Conservation (phyloP, 2,329 filamentous ascomycete genomes). For the Aspergillus sp. region DNA sequence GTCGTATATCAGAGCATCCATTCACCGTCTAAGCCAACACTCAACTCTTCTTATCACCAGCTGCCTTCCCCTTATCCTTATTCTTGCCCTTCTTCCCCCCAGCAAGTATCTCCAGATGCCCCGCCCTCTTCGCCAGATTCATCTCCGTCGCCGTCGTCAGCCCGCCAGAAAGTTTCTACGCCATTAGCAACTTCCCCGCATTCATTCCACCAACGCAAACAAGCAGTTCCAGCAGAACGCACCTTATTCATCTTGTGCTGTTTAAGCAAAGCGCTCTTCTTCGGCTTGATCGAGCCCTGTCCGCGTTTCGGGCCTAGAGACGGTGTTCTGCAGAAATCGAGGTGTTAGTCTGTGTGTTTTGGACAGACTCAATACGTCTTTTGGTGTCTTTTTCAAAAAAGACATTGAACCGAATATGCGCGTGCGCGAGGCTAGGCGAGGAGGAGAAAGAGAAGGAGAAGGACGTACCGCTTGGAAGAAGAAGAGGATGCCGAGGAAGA, state of each 20-base stretch:
- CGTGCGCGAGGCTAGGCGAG: background rate
- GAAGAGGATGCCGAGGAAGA: slow-evolving; percentile 12
- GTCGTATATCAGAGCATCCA: slow-evolving; percentile 1
- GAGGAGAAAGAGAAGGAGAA: background rate
- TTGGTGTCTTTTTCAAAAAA: background rate
- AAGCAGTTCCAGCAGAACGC: slow-evolving; percentile 1
- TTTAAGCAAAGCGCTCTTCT: slow-evolving; percentile 52
- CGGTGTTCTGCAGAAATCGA: slow-evolving; percentile 10
- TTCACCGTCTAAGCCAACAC: slow-evolving; percentile 23
- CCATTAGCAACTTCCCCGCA: background rate
- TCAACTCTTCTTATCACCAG: background rate
- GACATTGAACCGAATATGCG: no score
- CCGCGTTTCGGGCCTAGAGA: slow-evolving; percentile 48
- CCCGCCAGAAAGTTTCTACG: slow-evolving; percentile 51
- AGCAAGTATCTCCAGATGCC: slow-evolving; percentile 59
- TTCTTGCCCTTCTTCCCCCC: slow-evolving; percentile 55
- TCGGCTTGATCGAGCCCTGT: slow-evolving; percentile 55
- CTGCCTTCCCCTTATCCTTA: slow-evolving; percentile 17
- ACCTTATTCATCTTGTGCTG: slow-evolving; percentile 56
- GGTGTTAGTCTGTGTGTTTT: slow-evolving; percentile 2
- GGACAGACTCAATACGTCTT: background rate
- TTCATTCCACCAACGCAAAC: background rate
- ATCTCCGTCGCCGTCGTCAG: slow-evolving; percentile 58
- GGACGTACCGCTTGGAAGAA: slow-evolving; percentile 30
- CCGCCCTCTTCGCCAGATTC: slow-evolving; percentile 55